Evolutionary conservation across 2,329 filamentous ascomycete genomes (phyloP).

Genomic region (Dactylella cylindrospora): DNA sequence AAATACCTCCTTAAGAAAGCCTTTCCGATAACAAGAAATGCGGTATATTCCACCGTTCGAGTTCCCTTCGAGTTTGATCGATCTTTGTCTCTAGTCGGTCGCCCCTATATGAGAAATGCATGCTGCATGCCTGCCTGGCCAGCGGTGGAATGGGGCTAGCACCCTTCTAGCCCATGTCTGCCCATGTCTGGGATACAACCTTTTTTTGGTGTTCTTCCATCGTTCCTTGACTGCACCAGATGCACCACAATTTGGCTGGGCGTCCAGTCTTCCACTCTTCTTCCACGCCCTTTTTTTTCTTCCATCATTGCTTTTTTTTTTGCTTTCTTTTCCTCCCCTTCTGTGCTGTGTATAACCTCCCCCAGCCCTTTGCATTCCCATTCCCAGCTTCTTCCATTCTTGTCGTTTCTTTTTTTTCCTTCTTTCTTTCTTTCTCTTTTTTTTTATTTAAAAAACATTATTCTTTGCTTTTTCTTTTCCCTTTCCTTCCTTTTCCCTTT

Average conservation of each 20-base stretch:
- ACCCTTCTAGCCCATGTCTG: slow-evolving; percentile 3
- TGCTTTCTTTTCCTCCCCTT: no score
- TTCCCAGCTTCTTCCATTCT: slow-evolving; percentile 36
- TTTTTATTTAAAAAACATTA: slow-evolving; percentile 41
- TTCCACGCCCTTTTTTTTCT: slow-evolving; percentile 39
- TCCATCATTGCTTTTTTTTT: slow-evolving; percentile 22
- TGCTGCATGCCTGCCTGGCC: slow-evolving; percentile 37
- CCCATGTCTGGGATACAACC: no score
- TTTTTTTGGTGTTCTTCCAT: no score
- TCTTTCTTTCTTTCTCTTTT: slow-evolving; percentile 24
- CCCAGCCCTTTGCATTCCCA: no score
- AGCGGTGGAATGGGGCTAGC: slow-evolving; percentile 44
- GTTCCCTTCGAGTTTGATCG: no score
- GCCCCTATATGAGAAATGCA: slow-evolving; percentile 41
- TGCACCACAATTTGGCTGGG: no score
- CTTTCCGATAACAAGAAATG: no score
- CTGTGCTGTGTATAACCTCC: no score
- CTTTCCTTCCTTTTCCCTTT: slow-evolving; percentile 24
- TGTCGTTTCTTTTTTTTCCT: slow-evolving; percentile 10
- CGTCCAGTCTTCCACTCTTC: no score
- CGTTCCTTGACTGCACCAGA: no score
- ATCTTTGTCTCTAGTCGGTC: background rate
- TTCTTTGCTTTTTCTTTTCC: slow-evolving; percentile 17
- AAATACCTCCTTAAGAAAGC: no score
- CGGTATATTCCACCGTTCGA: no score